Evolutionary conservation across 371 early-diverging fungal species (phyloP).

Genomic region (Mucor sp.): DNA sequence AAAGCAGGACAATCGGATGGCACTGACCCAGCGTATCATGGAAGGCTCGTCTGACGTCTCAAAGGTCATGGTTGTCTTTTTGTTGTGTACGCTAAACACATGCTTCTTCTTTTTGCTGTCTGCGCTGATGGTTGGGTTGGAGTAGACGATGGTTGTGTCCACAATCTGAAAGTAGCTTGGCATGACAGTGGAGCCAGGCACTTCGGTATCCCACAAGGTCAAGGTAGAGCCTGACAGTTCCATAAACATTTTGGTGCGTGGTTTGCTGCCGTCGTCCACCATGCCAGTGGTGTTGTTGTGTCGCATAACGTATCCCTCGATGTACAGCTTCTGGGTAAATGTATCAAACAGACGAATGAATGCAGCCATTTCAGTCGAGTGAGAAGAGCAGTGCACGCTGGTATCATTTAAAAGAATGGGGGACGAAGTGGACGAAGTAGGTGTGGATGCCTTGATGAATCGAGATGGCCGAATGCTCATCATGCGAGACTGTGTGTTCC

Average conservation of each 20-base stretch:
- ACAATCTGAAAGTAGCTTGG: conserved; percentile 70
- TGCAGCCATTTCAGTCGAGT: conserved; percentile 23
- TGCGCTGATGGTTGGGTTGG: conserved; percentile 32
- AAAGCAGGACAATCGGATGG: conserved; percentile 74
- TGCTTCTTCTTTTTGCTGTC: conserved; percentile 46
- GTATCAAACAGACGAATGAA: conserved; percentile 53
- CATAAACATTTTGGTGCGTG: conserved; percentile 69
- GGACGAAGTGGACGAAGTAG: conserved; percentile 14
- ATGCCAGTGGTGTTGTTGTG: conserved; percentile 36
- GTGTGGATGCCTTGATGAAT: conserved; percentile 27
- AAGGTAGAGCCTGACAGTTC: conserved; percentile 69
- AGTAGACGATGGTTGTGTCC: conserved; percentile 54
- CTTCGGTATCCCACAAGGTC: conserved; percentile 62
- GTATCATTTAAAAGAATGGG: conserved; percentile 12
- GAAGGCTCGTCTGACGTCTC: conserved; percentile 56
- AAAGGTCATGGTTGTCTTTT: conserved; percentile 47
- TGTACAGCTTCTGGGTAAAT: conserved; percentile 69
- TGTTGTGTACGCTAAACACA: conserved; percentile 42
- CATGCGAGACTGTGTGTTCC: conserved; percentile 19
- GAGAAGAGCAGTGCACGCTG: not conserved
- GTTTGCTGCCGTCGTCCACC: conserved; percentile 45
- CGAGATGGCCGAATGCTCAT: conserved; percentile 30
- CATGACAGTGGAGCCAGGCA: conserved; percentile 45
- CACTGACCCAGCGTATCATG: conserved; percentile 59
- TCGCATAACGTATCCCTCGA: conserved; percentile 66